phyloP scores from a whole-genome alignment of 768 basidiomycete genomes.

The Boletus sensibilis region DNA sequence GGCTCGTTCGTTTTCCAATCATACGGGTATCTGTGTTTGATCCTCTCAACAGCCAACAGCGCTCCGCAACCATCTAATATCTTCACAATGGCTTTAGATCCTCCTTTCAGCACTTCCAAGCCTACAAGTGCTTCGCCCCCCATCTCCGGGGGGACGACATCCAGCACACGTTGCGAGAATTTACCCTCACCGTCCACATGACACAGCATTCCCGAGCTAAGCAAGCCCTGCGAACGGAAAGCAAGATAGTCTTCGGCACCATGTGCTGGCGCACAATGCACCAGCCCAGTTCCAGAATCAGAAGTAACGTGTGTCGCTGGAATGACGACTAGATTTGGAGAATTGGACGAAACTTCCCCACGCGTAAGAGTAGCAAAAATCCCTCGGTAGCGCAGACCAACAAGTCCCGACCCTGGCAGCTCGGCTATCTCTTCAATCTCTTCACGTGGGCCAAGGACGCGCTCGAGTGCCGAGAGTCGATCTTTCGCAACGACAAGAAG shows the following conservation, averaged over 20 bases:
- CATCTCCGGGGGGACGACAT: constrained; percentile 40
- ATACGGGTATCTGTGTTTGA: constrained; percentile 90
- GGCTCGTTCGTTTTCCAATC: constrained; percentile 96
- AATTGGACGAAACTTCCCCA: background rate
- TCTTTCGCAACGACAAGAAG: constrained; percentile 53
- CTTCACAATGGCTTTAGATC: constrained; percentile 63
- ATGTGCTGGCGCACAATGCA: constrained; percentile 94
- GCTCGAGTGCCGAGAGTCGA: constrained; percentile 40
- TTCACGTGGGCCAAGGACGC: constrained; percentile 20
- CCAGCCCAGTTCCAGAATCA: constrained; percentile 90
- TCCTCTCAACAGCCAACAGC: constrained; percentile 64
- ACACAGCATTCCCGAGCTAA: constrained; percentile 59
- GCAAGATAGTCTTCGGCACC: constrained; percentile 88
- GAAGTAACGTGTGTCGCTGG: constrained; percentile 76
- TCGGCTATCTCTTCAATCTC: constrained; percentile 22
- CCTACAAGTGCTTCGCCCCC: constrained; percentile 59
- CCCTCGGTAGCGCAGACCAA: constrained; percentile 57
- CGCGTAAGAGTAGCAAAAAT: constrained; percentile 47
- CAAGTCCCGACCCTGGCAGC: constrained; percentile 45
- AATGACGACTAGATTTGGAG: constrained; percentile 47
- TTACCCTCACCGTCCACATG: constrained; percentile 79
- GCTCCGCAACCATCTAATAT: constrained; percentile 52
- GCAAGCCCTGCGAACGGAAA: constrained; percentile 57
- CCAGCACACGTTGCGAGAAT: constrained; percentile 59
- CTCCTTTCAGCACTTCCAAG: constrained; percentile 69